Percentiles rank a stretch among this genome's conserved stretches.
Conservation (phyloP, 768 basidiomycete species). For the Lentinus brumalis region DNA sequence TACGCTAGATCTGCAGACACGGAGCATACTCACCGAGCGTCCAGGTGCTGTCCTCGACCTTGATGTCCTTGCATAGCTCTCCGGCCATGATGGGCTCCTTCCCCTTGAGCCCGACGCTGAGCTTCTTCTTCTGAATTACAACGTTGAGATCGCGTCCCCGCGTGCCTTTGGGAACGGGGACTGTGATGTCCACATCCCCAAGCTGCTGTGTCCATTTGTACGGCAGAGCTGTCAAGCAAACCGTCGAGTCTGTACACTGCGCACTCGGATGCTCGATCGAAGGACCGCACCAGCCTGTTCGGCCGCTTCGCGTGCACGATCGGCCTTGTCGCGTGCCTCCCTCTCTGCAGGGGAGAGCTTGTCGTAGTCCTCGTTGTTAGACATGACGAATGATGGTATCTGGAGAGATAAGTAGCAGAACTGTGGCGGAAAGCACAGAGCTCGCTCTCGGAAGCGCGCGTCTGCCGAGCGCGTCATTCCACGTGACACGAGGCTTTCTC, state of each 20-base stretch:
- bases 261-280: slow-evolving; percentile 25
- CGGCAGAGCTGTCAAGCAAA: slow-evolving; percentile 64
- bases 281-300: slow-evolving; percentile 77
- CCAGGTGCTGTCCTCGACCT: slow-evolving; percentile 97
- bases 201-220: slow-evolving; percentile 93
- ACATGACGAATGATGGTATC: slow-evolving; percentile 28
- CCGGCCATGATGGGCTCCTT: slow-evolving; percentile 86
- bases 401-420: slow-evolving; percentile 26
- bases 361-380: slow-evolving; percentile 62
- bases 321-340: slow-evolving; percentile 67
- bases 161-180: slow-evolving; percentile 88
- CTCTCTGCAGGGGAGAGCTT: slow-evolving; percentile 77
- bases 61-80: slow-evolving; percentile 90
- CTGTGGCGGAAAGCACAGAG: too few species aligned
- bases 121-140: slow-evolving; percentile 76
- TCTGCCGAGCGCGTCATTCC: slow-evolving; percentile 5
- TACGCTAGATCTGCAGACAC: too few species aligned
- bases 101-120: slow-evolving; percentile 84
- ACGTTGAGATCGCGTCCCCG: slow-evolving; percentile 75
- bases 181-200: slow-evolving; percentile 77
- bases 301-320: slow-evolving; percentile 64
- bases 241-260: slow-evolving; percentile 14
- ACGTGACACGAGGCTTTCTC: slow-evolving; percentile 9
- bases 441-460: not conserved
- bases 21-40: slow-evolving; percentile 66